Base-by-base conservation (phyloP, 2,329 filamentous ascomycete species). In the Tolypocladium capitatum region DNA sequence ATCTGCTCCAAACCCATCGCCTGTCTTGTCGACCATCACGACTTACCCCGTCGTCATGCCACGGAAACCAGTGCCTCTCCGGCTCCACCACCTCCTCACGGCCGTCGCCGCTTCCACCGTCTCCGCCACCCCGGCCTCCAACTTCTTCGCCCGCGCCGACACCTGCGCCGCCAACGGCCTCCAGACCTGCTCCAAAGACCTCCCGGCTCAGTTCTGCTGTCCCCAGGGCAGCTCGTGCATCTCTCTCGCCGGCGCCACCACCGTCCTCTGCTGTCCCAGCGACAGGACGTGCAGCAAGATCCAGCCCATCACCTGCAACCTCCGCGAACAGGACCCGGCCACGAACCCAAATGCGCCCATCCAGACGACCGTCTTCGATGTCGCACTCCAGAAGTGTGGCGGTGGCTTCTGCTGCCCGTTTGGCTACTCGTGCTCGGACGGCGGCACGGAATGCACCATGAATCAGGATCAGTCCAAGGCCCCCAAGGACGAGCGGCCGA, bases 151-250 rank as follows among this genome's bases (percentile, higher is more conserved):
- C 48, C 68, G 73, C 48, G 62, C 65, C 41, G 64, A 67, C 36
- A 72, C 69, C 34, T 84, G 81, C 63, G 65, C 72, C 35, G 70
- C 73, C 33, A 58, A 69, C 16, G 55, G 61, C 45, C 73, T 78
- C 48, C 61, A 65, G 18, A 69, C 71, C 53, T 87, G 83, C 59
- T 64, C 73, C 24, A 60, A 65, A 28, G 69, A 67, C 30, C 70
- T 86, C 21, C 81, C 83, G 1, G 68, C 67, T 46, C 71, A 75
- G 60, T 86, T 89, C 60, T 88, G 84, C 69, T 90, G 85, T 59
- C 64, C 73, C 4, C 51, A 64, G 28, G 64, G 61, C 18, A 67
- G 71, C 7, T 70, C 60, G 3, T 90, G 85, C 64, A 67, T 78
- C 36, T 56, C 72, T 1, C 72, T 89, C 43, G 81, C 81, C 11